Percentiles rank a stretch among this genome's conserved stretches.
Evolutionary conservation across 2,329 filamentous ascomycete genomes (phyloP).

Genomic region (Apiospora kogelbergensis): DNA sequence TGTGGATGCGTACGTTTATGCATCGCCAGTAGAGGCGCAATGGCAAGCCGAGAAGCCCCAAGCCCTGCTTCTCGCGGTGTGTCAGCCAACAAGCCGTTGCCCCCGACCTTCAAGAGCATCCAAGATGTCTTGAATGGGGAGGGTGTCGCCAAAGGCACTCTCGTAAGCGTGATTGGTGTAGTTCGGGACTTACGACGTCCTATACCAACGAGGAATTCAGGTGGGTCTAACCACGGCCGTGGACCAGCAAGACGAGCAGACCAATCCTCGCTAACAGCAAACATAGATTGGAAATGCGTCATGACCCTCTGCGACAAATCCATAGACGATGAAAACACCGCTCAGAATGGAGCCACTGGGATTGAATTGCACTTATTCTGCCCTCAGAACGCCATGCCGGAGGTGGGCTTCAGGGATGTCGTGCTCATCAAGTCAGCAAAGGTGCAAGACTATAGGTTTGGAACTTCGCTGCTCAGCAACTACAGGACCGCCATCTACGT

Average conservation of each 20-base stretch:
- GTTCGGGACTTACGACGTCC: conserved; percentile 64
- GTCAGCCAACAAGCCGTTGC: conserved; percentile 19
- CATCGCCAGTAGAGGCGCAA: not conserved
- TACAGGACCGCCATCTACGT: conserved; percentile 43
- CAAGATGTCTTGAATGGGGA: conserved; percentile 43
- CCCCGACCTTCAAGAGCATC: conserved; percentile 36
- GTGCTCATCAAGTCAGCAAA: conserved; percentile 60
- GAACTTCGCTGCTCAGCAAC: conserved; percentile 46
- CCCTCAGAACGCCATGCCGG: conserved; percentile 47
- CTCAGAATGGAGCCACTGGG: conserved; percentile 43
- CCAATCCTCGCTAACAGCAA: not conserved
- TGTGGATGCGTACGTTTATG: not conserved
- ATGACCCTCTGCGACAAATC: conserved; percentile 62
- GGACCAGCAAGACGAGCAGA: not conserved
- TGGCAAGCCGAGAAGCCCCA: not conserved
- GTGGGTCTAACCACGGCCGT: conserved; percentile 34
- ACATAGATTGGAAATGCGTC: conserved; percentile 58
- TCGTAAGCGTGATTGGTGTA: conserved; percentile 67
- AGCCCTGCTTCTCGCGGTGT: not conserved
- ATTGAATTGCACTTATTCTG: conserved; percentile 52
- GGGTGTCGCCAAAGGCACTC: conserved; percentile 23
- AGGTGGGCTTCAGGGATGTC: conserved; percentile 57
- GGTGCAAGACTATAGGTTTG: conserved; percentile 38
- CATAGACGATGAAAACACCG: conserved; percentile 41
- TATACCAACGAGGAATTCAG: conserved; percentile 48